Conservation (phyloP, 331 rosid species). For the Quercus phellos region DNA sequence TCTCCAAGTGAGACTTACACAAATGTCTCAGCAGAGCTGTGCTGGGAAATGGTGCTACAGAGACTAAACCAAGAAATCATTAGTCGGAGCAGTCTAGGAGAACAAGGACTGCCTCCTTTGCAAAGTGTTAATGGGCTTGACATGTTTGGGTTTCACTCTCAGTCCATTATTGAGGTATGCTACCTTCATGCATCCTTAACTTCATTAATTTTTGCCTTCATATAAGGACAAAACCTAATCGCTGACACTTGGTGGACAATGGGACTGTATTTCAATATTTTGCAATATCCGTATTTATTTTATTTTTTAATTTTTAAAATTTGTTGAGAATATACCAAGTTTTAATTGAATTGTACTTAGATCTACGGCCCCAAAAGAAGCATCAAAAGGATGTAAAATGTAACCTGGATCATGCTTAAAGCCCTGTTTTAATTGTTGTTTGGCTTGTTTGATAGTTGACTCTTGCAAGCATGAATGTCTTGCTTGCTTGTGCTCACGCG, state of each 20-base stretch:
- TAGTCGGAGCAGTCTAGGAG: slow-evolving; percentile 36
- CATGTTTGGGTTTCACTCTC: slow-evolving; percentile 85
- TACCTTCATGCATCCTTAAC: slow-evolving; percentile 11
- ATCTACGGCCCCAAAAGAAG: too few relatives aligned
- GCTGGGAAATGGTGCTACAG: slow-evolving; percentile 79
- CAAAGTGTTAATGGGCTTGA: slow-evolving; percentile 52
- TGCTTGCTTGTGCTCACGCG: not conserved
- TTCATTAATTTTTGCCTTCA: not conserved
- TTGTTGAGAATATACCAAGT: too few relatives aligned
- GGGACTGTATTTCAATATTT: too few relatives aligned
- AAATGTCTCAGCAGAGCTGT: slow-evolving; percentile 49
- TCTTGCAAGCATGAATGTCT: not conserved
- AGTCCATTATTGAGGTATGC: slow-evolving; percentile 56
- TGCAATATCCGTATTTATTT: too few relatives aligned
- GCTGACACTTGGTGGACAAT: not conserved
- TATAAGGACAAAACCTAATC: not conserved
- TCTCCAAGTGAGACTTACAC: slow-evolving; percentile 49
- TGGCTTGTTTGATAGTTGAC: not conserved
- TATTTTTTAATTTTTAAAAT: too few relatives aligned
- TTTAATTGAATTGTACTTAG: too few relatives aligned
- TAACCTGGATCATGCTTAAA: too few relatives aligned
- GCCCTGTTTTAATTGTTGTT: not conserved
- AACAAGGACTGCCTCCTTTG: slow-evolving; percentile 35
- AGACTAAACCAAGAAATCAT: slow-evolving; percentile 48
- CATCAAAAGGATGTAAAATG: too few relatives aligned